Conservation (phyloP, 2,329 filamentous ascomycete species). For the Pezicula carpinea region DNA sequence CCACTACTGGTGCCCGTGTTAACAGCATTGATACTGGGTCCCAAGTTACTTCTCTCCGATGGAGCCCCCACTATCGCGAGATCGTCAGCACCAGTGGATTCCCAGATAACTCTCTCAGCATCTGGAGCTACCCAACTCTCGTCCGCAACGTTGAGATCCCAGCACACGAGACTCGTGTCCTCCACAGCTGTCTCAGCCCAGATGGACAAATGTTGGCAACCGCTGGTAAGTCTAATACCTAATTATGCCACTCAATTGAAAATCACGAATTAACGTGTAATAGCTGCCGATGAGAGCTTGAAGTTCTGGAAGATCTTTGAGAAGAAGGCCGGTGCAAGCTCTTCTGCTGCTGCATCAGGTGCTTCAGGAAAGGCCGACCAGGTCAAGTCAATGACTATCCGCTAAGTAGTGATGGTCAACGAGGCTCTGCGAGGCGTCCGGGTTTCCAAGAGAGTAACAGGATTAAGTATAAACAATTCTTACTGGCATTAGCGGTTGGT, state of each 20-base stretch:
- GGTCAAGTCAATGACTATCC: constrained; percentile 93
- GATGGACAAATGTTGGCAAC: constrained; percentile 98
- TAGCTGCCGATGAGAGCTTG: constrained; percentile 88
- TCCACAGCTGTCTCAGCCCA: constrained; percentile 94
- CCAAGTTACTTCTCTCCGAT: constrained; percentile 92
- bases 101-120: constrained; percentile 97
- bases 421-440: constrained; percentile 20
- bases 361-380: constrained; percentile 76
- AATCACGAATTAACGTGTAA: constrained; percentile 23
- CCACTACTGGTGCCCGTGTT: constrained; percentile 91
- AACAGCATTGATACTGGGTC: constrained; percentile 99
- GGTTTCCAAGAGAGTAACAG: constrained; percentile 20
- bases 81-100: constrained; percentile 97
- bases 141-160: constrained; percentile 98
- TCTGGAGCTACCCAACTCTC: constrained; percentile 97
- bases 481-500: constrained; percentile 39
- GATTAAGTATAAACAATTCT: constrained; percentile 29
- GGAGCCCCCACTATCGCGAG: constrained; percentile 96
- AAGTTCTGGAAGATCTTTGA: constrained; percentile 99
- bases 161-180: constrained; percentile 91
- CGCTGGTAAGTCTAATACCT: constrained; percentile 57
- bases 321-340: constrained; percentile 80
- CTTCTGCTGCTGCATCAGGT: constrained; percentile 60
- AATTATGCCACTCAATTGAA: background rate
- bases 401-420: constrained; percentile 43